These are phyloP conservation scores for Blastocladiella britannica DNA, from an alignment of 192 early-diverging fungal species.

Conservation along the genomic window DNA sequence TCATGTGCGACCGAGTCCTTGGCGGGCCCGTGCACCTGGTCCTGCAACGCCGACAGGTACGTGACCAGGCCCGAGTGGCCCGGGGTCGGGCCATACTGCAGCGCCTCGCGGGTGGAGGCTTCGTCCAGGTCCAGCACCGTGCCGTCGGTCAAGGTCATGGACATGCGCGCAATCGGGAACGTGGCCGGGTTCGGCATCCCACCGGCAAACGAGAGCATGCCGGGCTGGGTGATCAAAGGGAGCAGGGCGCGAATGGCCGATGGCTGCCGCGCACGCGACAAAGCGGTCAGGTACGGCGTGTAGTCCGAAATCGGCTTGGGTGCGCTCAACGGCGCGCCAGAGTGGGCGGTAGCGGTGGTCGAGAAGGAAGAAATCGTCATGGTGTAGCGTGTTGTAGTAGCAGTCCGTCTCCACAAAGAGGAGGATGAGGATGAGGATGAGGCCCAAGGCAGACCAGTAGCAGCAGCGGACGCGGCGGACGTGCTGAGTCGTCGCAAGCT, in stretches of 20 bases:
- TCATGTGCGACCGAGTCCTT: not conserved
- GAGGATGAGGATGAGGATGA: too few species aligned
- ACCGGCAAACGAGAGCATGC: conserved; percentile 10
- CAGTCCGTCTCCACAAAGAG: too few species aligned
- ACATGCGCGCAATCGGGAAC: conserved; percentile 5
- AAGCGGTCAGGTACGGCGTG: conserved; percentile 1
- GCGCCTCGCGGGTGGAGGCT: not conserved
- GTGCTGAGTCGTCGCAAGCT: too few species aligned
- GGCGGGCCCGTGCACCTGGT: not conserved
- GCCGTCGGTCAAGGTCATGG: not conserved
- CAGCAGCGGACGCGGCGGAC: too few species aligned
- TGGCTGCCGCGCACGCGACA: conserved; percentile 5
- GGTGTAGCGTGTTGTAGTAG: too few species aligned
- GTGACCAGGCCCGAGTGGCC: not conserved
- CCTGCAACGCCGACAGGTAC: not conserved
- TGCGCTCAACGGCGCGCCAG: too few species aligned
- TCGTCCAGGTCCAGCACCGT: not conserved
- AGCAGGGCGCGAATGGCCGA: conserved; percentile 10
- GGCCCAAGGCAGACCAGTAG: too few species aligned
- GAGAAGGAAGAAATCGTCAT: too few species aligned
- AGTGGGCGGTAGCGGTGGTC: too few species aligned
- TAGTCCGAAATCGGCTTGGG: conserved; percentile 5
- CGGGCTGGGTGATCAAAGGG: conserved; percentile 6
- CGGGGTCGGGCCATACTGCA: not conserved
- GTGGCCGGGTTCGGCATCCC: conserved; percentile 8